Evolutionary conservation across 2,329 filamentous ascomycete genomes (phyloP).

Genomic region (Beauveria varroae): DNA sequence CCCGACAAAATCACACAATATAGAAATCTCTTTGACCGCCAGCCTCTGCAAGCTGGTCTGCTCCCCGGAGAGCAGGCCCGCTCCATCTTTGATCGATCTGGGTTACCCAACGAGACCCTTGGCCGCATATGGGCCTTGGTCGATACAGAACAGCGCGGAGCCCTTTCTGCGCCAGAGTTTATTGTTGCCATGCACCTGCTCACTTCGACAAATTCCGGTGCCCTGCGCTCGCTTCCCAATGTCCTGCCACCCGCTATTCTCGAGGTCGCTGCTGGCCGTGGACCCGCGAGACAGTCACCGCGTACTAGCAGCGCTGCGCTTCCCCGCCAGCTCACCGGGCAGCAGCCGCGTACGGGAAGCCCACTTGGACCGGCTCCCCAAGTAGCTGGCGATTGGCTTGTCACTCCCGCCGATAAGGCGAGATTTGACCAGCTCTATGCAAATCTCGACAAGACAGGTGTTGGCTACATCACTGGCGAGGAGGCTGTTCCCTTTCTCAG

Average conservation of each 20-base stretch:
- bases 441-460: conserved; percentile 71
- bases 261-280: conserved; percentile 74
- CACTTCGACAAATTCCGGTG: conserved; percentile 80
- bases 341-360: conserved; percentile 56
- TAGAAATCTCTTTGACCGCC: conserved; percentile 81
- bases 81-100: conserved; percentile 89
- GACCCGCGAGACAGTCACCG: conserved; percentile 41
- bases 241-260: conserved; percentile 79
- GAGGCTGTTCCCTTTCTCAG: conserved; percentile 92
- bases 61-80: conserved; percentile 83
- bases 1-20: conserved; percentile 89
- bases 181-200: conserved; percentile 97
- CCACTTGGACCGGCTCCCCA: conserved; percentile 41
- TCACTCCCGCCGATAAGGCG: conserved; percentile 74
- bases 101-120: conserved; percentile 79
- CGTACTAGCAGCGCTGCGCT: conserved; percentile 56
- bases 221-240: conserved; percentile 70
- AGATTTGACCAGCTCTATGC: conserved; percentile 84
- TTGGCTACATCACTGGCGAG: conserved; percentile 84
- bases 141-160: conserved; percentile 86
- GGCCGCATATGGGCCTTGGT: conserved; percentile 95
- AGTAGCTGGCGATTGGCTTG: conserved; percentile 60
- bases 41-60: conserved; percentile 62
- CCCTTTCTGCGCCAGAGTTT: conserved; percentile 82
- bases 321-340: conserved; percentile 75